A percentile compares a stretch with the other conserved stretches of the same genome.
Conservation (phyloP, 805 yeast genomes). For the Lipomyces sp. region DNA sequence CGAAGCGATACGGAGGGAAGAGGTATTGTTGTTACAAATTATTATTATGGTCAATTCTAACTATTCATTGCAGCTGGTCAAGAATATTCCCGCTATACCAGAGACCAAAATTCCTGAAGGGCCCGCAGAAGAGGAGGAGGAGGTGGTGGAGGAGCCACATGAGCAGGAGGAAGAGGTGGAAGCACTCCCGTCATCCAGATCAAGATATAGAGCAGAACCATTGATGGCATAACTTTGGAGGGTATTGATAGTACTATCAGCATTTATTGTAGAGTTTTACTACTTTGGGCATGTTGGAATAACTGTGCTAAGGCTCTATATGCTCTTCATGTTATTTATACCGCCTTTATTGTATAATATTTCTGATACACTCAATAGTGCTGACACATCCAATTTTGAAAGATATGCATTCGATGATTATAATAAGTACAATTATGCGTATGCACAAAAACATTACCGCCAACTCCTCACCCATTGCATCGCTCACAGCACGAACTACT, state of each 20-base stretch:
- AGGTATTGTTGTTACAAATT: constrained; percentile 34
- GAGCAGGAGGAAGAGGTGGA: constrained; percentile 35
- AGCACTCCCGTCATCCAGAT: background rate
- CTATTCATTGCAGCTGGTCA: constrained; percentile 20
- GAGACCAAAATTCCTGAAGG: constrained; percentile 16
- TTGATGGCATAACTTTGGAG: background rate
- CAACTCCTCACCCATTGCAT: too few relatives aligned
- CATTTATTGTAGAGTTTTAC: background rate
- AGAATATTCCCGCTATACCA: constrained; percentile 28
- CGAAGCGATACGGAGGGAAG: constrained; percentile 42
- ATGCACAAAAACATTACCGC: too few relatives aligned
- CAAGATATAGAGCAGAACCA: constrained; percentile 5
- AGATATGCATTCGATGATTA: too few relatives aligned
- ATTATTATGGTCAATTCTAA: constrained; percentile 15
- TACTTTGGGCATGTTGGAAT: background rate
- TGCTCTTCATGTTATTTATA: constrained; percentile 4
- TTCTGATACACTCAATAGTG: constrained; percentile 1
- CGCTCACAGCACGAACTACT: too few relatives aligned
- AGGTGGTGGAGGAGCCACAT: constrained; percentile 35
- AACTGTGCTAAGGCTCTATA: background rate
- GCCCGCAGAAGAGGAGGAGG: constrained; percentile 37
- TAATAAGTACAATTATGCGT: too few relatives aligned
- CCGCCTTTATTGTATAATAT: background rate
- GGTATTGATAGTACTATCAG: background rate
- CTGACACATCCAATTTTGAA: background rate